phyloP scores from a whole-genome alignment of 345 rosid genomes.

The Syzygium jambos region DNA sequence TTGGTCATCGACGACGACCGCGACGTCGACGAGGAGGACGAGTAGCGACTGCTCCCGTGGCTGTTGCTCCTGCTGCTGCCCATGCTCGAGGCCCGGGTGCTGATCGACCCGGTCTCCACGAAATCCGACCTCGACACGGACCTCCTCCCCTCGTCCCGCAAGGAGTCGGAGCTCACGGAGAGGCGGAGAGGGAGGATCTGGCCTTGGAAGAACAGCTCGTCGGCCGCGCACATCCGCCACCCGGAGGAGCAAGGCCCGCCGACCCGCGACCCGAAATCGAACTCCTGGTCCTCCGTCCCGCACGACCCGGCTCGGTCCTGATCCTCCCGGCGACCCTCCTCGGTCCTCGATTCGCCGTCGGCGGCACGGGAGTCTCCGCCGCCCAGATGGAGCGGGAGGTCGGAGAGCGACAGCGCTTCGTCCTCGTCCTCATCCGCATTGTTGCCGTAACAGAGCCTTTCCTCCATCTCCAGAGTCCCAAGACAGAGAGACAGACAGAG shows the following conservation, averaged over 20 bases:
- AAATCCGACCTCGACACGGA: slow-evolving; percentile 6
- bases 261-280: slow-evolving; percentile 9
- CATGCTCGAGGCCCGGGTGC: neutral
- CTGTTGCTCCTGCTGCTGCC: slow-evolving; percentile 13
- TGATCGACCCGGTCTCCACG: slow-evolving; percentile 6
- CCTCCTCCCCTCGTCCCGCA: neutral
- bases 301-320: neutral
- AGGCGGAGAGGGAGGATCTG: slow-evolving; percentile 9
- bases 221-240: slow-evolving; percentile 11
- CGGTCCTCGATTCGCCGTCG: neutral
- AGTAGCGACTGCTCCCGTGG: neutral
- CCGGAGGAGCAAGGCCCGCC: neutral
- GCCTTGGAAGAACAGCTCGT: slow-evolving; percentile 15
- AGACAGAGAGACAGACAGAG: neutral
- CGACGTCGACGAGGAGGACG: neutral
- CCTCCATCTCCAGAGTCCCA: slow-evolving; percentile 1
- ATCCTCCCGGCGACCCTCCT: neutral
- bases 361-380: neutral
- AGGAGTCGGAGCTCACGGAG: neutral
- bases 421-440: slow-evolving; percentile 5
- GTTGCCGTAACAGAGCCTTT: neutral
- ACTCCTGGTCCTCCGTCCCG: slow-evolving; percentile 4
- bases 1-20: neutral
- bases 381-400: neutral
- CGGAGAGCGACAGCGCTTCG: slow-evolving; percentile 12